Conservation (phyloP, 257 asterid genomes). For the Lavandula angustifolia region DNA sequence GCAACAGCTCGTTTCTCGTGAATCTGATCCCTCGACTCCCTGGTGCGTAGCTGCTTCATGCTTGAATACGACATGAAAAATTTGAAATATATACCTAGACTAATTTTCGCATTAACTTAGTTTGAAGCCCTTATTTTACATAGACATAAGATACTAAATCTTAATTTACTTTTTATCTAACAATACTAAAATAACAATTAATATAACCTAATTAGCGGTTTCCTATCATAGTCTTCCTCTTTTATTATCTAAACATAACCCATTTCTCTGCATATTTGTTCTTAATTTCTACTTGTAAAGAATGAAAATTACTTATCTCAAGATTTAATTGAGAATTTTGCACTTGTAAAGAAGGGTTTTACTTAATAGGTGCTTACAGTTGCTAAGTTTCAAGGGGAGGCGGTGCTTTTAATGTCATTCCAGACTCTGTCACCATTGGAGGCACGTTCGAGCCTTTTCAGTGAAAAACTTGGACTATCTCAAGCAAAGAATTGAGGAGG, state of each 20-base stretch:
- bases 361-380: constrained; percentile 75
- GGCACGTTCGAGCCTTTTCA: constrained; percentile 88
- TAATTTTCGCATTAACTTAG: not conserved
- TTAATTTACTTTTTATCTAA: too few species aligned
- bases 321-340: too few species aligned
- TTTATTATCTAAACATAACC: not conserved
- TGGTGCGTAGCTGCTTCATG: constrained; percentile 44
- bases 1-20: constrained; percentile 82
- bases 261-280: not conserved
- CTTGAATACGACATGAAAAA: not conserved
- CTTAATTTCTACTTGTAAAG: not conserved
- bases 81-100: not conserved
- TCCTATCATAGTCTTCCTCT: not conserved
- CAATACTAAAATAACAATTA: too few species aligned
- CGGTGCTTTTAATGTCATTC: constrained; percentile 85
- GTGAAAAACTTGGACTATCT: constrained; percentile 58
- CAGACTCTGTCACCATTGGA: constrained; percentile 86
- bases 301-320: too few species aligned
- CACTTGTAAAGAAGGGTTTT: not conserved
- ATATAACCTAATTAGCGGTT: too few species aligned
- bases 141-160: too few species aligned
- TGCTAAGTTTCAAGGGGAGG: constrained; percentile 86
- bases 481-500: constrained; percentile 71
- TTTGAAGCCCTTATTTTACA: not conserved
- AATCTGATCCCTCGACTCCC: constrained; percentile 94